Evolutionary conservation across 2,329 filamentous ascomycete genomes (phyloP).

Genomic region (Gremmenia infestans): DNA sequence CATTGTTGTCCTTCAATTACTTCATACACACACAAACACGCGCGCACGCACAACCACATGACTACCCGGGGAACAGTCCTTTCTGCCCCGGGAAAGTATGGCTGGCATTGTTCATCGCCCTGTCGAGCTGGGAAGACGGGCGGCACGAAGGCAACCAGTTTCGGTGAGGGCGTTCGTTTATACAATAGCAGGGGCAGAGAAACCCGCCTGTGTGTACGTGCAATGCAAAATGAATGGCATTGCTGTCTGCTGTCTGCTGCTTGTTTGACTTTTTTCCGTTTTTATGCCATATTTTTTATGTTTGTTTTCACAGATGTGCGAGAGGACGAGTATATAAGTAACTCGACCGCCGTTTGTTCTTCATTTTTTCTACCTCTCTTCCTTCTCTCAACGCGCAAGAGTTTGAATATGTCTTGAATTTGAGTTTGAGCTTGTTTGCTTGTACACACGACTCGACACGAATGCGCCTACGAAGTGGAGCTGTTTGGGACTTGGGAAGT

Average conservation of each 20-base stretch:
- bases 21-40: background rate
- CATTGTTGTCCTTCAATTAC: background rate
- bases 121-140: background rate
- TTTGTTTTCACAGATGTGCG: background rate
- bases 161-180: background rate
- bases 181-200: background rate
- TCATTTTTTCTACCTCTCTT: background rate
- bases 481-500: background rate
- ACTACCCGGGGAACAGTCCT: background rate
- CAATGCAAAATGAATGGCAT: background rate
- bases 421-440: background rate
- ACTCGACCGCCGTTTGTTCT: background rate
- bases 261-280: background rate
- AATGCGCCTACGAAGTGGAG: background rate
- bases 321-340: background rate
- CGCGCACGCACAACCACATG: background rate
- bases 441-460: background rate
- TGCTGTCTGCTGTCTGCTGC: background rate
- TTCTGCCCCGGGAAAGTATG: background rate
- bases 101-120: background rate
- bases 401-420: background rate
- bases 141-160: background rate
- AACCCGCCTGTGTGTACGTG: background rate
- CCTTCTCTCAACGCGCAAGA: background rate
- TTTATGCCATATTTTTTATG: background rate